Evolutionary conservation across 371 early-diverging fungal species (phyloP).

Genomic region (Blakeslea trispora): DNA sequence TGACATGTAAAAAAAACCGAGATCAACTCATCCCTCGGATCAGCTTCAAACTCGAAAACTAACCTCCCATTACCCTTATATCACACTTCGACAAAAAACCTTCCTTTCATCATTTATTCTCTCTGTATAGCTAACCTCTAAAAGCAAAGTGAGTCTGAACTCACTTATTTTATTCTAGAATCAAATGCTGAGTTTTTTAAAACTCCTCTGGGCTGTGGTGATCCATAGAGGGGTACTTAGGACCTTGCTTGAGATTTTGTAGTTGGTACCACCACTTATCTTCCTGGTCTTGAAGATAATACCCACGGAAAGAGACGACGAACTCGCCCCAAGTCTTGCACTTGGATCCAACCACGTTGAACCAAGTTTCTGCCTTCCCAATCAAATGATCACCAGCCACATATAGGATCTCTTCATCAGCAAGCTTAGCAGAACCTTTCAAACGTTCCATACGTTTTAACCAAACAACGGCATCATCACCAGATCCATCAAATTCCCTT

Average conservation of each 20-base stretch:
- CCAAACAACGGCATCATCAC: constrained; percentile 6
- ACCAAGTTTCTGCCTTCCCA: constrained; percentile 10
- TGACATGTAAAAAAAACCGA: no score
- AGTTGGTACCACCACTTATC: constrained; percentile 14
- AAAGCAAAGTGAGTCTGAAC: no score
- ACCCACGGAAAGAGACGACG: constrained; percentile 13
- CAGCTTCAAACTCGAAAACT: no score
- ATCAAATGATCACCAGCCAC: constrained; percentile 7
- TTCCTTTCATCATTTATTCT: no score
- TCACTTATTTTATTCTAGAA: no score
- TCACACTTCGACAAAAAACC: no score
- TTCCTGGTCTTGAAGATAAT: constrained; percentile 23
- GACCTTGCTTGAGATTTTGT: constrained; percentile 1
- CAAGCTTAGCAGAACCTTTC: neutral
- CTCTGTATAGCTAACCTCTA: no score
- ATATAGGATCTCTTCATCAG: constrained; percentile 8
- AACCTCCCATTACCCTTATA: no score
- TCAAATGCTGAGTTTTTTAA: no score
- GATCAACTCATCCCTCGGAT: no score
- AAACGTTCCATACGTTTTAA: constrained; percentile 3
- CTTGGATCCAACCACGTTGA: neutral
- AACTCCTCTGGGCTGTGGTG: no score
- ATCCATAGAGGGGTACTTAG: neutral
- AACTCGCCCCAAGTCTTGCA: neutral
- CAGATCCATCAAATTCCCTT: no score